A percentile compares a stretch with the other conserved stretches of the same genome.
Conservation (phyloP, 2,329 filamentous ascomycete species). For the Nothopassalora personata region DNA sequence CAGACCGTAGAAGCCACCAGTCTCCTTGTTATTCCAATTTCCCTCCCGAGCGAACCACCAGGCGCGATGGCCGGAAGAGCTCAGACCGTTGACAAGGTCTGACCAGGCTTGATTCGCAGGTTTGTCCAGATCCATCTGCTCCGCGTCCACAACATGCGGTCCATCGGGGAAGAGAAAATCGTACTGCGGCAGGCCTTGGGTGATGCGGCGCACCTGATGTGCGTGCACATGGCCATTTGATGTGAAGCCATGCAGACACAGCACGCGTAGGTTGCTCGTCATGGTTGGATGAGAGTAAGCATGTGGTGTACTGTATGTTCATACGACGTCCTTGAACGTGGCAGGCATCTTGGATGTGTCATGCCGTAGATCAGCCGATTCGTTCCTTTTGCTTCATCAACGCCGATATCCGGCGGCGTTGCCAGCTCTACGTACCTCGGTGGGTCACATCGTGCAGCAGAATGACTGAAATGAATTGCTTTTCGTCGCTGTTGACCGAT, state of each 20-base stretch:
- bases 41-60: constrained; percentile 21
- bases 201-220: constrained; percentile 19
- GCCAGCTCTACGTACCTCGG: neutral
- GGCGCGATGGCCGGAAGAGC: constrained; percentile 15
- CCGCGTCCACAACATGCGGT: constrained; percentile 15
- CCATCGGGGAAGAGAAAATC: constrained; percentile 21
- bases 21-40: constrained; percentile 11
- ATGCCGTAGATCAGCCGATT: too few relatives aligned
- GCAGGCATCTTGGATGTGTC: neutral
- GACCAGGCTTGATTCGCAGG: constrained; percentile 17
- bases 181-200: constrained; percentile 15
- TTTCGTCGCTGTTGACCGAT: neutral
- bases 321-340: neutral
- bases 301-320: neutral
- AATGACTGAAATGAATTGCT: neutral
- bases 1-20: constrained; percentile 16
- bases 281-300: neutral
- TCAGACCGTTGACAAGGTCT: constrained; percentile 12
- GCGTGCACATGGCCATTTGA: constrained; percentile 19
- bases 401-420: neutral
- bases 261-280: constrained; percentile 12
- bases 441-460: neutral
- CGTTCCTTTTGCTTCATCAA: too few relatives aligned
- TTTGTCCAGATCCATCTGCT: constrained; percentile 13
- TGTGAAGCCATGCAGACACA: constrained; percentile 22